Evolutionary conservation across 2,329 filamentous ascomycete genomes (phyloP), one percentile per base, ranked within the genome.

Genomic region (Pseudopyrenochaeta lycopersici): DNA sequence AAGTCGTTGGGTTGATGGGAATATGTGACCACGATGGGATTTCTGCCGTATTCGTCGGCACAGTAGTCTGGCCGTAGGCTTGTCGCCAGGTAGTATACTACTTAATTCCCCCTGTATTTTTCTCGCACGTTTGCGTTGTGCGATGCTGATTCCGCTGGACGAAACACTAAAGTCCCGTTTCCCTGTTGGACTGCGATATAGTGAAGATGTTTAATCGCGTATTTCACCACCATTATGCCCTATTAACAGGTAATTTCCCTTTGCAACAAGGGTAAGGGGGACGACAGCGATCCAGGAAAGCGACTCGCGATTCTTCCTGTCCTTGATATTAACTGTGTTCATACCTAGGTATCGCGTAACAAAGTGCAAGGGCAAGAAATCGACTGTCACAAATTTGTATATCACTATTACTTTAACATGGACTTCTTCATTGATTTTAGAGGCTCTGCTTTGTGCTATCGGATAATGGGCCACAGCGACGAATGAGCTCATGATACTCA

Each of bases 321-420:
- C 68, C 21, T 78, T 59, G 12, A 80, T 76, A 32, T 79, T 78
- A 1, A 58, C 50, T 1, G 74, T 72, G 39, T 73, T 74, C 77
- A 80, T 75, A 6, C 78, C 78, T 10, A 80, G 73, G 55, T 77
- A 79, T 3, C 70, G 75, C 0, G 76, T 74, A 5, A 80, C 72
- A 56, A 80, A 81, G 4, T 76, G 79, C 5, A 80, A 63, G 0
- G 78, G 78, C 7, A 81, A 66, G 48, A 80, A 81, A 27, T 80
- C 70, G 42, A 78, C 70, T 0, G 78, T 80, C 4, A 80, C 76
- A 14, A 78, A 68, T 0, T 77, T 80, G 49, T 80, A 80, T 10
- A 79, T 72, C 14, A 80, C 63, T 40, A 79, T 79, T 0, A 77
- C 77, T 53, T 79, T 78, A 9, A 77, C 76, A 46, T 80, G 67